Evolutionary conservation across 2,329 filamentous ascomycete species (phyloP), one percentile per base, ranked within the genome.

Genomic region (Botrytis galanthina): DNA sequence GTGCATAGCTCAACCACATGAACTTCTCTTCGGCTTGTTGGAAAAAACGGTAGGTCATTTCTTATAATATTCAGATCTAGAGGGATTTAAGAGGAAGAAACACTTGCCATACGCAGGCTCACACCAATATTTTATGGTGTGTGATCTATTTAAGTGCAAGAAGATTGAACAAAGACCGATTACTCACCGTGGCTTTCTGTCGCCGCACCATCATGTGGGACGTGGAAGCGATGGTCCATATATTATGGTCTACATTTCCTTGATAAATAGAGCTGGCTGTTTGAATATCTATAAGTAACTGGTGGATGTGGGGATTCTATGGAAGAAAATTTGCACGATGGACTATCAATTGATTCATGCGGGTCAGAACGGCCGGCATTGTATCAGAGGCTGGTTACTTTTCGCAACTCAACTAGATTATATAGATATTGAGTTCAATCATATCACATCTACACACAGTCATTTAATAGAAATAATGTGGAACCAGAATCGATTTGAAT

Each of bases 141-240:
- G 66, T 68, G 66, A 57, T 68, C 66, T 68, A 68, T 68, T 68
- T 68, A 68, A 68, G 66, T 32, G 66, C 66, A 68, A 68, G 66
- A 68, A 68, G 48, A 68, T 68, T 57, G 6, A 68, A 3, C n/a
- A 22, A 57, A 68, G 66, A 57, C 66, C 48, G 66, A 68, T 68
- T 68, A 68, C 66, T 68, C 66, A 68, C 66, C 66, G 66, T 68
- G 66, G 66, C 66, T 57, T 68, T 57, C n/a, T 68, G 54, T 68
- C 48, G 48, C 66, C 35, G 48, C 66, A 68, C 54, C 48, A 68
- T 42, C 66, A 57, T 68, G 66, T 68, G 66, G 66, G 66, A 57
- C 48, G 66, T 68, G 66, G 66, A 57, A 68, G 66, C 66, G 66
- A 68, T 68, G 66, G 66, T 68, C 66, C 66, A 68, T 68, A 68